Evolutionary conservation across 2,329 filamentous ascomycete genomes (phyloP).

Genomic region (Fusarium nodosum): DNA sequence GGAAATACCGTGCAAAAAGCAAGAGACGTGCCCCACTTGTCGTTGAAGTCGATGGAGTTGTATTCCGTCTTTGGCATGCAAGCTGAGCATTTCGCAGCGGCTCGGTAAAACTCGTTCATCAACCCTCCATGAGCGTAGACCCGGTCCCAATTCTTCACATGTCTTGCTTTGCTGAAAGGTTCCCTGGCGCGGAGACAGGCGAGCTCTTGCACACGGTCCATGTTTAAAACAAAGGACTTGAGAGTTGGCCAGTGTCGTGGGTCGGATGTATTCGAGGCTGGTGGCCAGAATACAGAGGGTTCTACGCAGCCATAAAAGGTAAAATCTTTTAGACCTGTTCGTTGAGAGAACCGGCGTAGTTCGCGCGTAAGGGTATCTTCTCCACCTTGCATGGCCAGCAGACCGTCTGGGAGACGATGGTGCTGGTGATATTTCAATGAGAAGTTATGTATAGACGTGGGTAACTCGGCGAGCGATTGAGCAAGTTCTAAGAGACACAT

Average conservation of each 20-base stretch:
- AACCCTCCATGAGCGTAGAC: background rate
- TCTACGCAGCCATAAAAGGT: background rate
- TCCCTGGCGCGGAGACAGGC: background rate
- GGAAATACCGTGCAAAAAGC: background rate
- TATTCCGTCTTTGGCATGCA: constrained; percentile 5
- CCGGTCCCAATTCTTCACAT: background rate
- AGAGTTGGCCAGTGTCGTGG: constrained; percentile 17
- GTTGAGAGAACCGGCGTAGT: constrained; percentile 2
- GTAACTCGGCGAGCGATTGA: background rate
- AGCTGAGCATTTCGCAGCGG: constrained; percentile 5
- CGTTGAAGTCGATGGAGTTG: background rate
- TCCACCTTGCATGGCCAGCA: background rate
- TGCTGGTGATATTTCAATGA: background rate
- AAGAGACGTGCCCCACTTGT: background rate
- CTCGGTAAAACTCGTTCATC: background rate
- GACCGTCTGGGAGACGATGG: background rate
- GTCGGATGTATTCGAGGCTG: background rate
- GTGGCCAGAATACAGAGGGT: constrained; percentile 18
- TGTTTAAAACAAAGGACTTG: background rate
- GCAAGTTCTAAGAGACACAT: background rate
- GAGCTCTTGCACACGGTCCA: background rate
- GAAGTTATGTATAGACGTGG: background rate
- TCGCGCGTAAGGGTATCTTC: constrained; percentile 11
- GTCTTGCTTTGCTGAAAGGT: too few species aligned
- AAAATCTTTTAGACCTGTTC: constrained; percentile 6